Conservation (phyloP, 148 eudicot genomes). For the Agrostemma githago region DNA sequence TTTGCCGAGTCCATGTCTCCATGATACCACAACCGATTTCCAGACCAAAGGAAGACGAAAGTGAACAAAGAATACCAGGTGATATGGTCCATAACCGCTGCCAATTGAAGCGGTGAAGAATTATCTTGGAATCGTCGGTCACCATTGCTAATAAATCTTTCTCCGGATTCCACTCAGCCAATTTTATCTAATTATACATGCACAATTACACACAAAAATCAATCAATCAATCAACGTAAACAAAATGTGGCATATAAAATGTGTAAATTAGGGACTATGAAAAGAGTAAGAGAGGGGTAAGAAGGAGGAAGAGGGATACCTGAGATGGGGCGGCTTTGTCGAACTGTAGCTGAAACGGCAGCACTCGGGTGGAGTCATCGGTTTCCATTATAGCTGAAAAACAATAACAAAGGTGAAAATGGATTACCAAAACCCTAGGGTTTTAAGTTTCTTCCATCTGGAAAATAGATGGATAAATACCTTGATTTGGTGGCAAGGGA, state of each 20-base stretch:
- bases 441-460: too few species aligned
- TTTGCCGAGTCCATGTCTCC: not conserved
- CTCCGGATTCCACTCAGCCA: conserved; percentile 98
- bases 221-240: not conserved
- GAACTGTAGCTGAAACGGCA: conserved; percentile 97
- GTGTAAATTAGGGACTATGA: not conserved
- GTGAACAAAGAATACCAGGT: conserved; percentile 44
- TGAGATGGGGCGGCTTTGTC: conserved; percentile 90
- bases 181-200: conserved; percentile 43
- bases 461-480: too few species aligned
- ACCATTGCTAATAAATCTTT: conserved; percentile 99
- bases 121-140: conserved; percentile 83
- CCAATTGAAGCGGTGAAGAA: conserved; percentile 97
- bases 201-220: not conserved
- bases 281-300: not conserved
- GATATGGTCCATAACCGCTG: conserved; percentile 89
- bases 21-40: not conserved
- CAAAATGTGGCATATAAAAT: not conserved
- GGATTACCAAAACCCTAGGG: not conserved
- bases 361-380: conserved; percentile 46
- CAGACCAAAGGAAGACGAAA: not conserved
- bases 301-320: conserved; percentile 27
- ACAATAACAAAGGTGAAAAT: not conserved
- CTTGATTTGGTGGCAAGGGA: too few species aligned
- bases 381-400: conserved; percentile 43